Conservation (phyloP, 2,329 filamentous ascomycete species). For the Botrytis cinerea region DNA sequence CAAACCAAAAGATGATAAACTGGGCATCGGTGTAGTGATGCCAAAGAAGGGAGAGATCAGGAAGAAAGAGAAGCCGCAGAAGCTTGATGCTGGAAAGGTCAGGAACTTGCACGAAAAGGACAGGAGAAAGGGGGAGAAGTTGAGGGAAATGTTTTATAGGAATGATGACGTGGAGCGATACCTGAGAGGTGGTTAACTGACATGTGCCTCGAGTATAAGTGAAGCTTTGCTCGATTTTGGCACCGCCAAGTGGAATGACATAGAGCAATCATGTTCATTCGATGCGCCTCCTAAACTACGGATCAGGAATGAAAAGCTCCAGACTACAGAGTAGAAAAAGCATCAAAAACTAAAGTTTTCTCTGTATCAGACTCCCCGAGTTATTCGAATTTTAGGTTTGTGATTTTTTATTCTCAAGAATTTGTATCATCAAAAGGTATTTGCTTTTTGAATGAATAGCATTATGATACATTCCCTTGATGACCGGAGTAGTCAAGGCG, state of each 20-base stretch:
- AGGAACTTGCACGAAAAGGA: constrained; percentile 62
- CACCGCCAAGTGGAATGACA: not conserved
- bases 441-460: not conserved
- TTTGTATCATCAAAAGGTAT: not conserved
- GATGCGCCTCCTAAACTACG: too few species aligned
- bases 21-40: constrained; percentile 66
- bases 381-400: not conserved
- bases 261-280: not conserved
- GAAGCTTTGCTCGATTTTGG: not conserved
- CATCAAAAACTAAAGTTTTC: not conserved
- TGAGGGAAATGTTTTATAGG: constrained; percentile 72
- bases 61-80: constrained; percentile 49
- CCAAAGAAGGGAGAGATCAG: constrained; percentile 42
- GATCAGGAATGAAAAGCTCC: not conserved
- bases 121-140: constrained; percentile 60
- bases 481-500: not conserved
- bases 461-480: not conserved
- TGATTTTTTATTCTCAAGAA: not conserved
- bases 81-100: constrained; percentile 70
- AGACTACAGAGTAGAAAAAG: not conserved
- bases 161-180: constrained; percentile 77
- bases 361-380: not conserved
- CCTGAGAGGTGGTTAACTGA: constrained; percentile 28
- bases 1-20: constrained; percentile 67
- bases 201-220: not conserved